Percentiles rank a stretch among this genome's conserved stretches.
Evolutionary conservation across 1,139 yeast species (phyloP).

Genomic region (Geotrichum klebahnii): DNA sequence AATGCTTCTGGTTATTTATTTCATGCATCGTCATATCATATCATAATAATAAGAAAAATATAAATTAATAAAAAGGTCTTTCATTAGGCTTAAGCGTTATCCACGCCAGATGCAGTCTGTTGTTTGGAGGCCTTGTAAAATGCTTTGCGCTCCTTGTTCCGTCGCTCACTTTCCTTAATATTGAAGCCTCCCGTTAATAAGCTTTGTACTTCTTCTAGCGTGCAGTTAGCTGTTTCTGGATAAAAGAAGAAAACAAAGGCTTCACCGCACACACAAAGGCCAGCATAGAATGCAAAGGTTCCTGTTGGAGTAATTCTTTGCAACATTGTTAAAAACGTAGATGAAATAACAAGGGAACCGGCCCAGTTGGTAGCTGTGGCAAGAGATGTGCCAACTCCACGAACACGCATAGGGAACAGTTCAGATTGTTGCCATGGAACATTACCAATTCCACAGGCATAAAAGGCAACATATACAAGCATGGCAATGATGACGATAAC

Average conservation of each 20-base stretch:
- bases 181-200: slow-evolving; percentile 80
- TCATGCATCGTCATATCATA: too few relatives aligned
- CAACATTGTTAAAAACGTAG: slow-evolving; percentile 91
- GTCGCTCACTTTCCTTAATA: slow-evolving; percentile 61
- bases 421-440: slow-evolving; percentile 99
- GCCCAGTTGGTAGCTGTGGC: slow-evolving; percentile 97
- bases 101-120: neutral
- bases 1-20: too few relatives aligned
- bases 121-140: neutral
- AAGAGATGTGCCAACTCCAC: slow-evolving; percentile 86
- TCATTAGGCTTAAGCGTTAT: neutral
- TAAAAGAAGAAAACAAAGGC: slow-evolving; percentile 73
- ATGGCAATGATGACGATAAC: slow-evolving; percentile 76
- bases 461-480: slow-evolving; percentile 82
- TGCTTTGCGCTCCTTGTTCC: slow-evolving; percentile 44
- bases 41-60: too few relatives aligned
- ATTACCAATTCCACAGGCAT: slow-evolving; percentile 92
- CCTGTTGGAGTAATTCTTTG: slow-evolving; percentile 91
- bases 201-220: slow-evolving; percentile 83
- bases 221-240: slow-evolving; percentile 88
- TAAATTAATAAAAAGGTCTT: too few relatives aligned
- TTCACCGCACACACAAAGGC: slow-evolving; percentile 64
- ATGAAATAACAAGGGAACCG: slow-evolving; percentile 84
- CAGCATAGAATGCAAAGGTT: slow-evolving; percentile 87
- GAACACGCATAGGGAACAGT: slow-evolving; percentile 83